A percentile compares a stretch with the other conserved stretches of the same genome.
Conservation (phyloP, 1,284 basidiomycete species). For the Ustilago trichophora region DNA sequence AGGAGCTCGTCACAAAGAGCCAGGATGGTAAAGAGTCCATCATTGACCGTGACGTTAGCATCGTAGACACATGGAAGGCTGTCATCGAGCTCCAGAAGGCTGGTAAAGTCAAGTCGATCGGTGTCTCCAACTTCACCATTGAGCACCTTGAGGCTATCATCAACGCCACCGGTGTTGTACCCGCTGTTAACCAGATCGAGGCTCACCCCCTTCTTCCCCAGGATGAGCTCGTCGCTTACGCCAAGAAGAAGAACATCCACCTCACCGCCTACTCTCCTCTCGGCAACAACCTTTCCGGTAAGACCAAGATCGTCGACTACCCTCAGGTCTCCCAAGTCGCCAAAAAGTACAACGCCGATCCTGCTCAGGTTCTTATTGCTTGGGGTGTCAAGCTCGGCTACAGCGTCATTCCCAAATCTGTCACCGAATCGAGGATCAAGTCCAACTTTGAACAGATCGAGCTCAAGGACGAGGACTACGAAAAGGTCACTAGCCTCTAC, state of each 20-base stretch:
- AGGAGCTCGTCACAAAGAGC: conserved; percentile 70
- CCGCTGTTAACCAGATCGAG: conserved; percentile 84
- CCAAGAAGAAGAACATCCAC: conserved; percentile 59
- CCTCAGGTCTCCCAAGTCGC: conserved; percentile 65
- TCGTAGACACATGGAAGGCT: conserved; percentile 85
- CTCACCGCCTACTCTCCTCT: conserved; percentile 68
- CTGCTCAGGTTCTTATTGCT: conserved; percentile 67
- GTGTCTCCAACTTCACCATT: conserved; percentile 82
- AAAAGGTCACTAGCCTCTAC: conserved; percentile 50
- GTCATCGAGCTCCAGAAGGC: conserved; percentile 73
- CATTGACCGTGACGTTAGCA: too few relatives aligned
- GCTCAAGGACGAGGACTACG: conserved; percentile 63
- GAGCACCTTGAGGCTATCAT: conserved; percentile 76
- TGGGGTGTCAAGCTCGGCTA: conserved; percentile 67
- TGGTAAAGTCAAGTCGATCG: conserved; percentile 67
- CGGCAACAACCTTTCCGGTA: conserved; percentile 64
- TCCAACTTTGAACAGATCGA: conserved; percentile 66
- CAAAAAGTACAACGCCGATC: conserved; percentile 61
- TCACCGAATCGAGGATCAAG: conserved; percentile 65
- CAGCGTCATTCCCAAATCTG: conserved; percentile 68
- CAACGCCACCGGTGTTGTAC: conserved; percentile 78
- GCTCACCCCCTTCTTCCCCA: conserved; percentile 74
- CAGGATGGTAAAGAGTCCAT: conserved; percentile 72
- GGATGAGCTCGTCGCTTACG: conserved; percentile 59
- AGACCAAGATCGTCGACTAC: conserved; percentile 61